A percentile compares a stretch with the other conserved stretches of the same genome.
These are phyloP conservation scores for Aschersonia sp. DNA, from an alignment of 2,329 filamentous ascomycete species.

Conservation along the genomic window DNA sequence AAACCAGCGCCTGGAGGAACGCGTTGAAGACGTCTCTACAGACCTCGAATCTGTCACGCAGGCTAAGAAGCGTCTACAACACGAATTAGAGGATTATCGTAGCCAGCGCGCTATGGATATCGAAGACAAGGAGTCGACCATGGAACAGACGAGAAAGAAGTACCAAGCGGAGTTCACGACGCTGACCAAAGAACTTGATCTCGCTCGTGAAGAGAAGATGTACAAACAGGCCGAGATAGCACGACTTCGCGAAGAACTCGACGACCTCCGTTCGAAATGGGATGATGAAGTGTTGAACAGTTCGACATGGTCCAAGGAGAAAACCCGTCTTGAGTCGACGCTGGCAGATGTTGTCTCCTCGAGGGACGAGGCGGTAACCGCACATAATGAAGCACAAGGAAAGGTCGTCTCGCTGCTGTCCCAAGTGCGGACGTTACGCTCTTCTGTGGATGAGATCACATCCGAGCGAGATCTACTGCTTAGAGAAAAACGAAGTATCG, in stretches of 20 bases:
- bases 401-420: conserved; percentile 84
- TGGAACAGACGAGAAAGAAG: conserved; percentile 96
- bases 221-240: conserved; percentile 79
- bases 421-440: conserved; percentile 73
- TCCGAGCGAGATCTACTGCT: conserved; percentile 73
- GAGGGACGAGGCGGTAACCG: conserved; percentile 83
- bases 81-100: conserved; percentile 94
- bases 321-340: conserved; percentile 78
- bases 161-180: conserved; percentile 88
- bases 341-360: conserved; percentile 78
- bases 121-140: conserved; percentile 87
- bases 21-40: conserved; percentile 78
- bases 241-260: conserved; percentile 84
- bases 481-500: conserved; percentile 81
- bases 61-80: conserved; percentile 85
- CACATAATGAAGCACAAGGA: conserved; percentile 87
- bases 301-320: conserved; percentile 97
- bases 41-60: conserved; percentile 77
- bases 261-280: conserved; percentile 91
- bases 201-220: conserved; percentile 77
- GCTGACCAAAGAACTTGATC: conserved; percentile 80
- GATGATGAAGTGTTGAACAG: conserved; percentile 96
- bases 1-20: conserved; percentile 80
- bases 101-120: conserved; percentile 91
- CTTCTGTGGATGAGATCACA: conserved; percentile 71